Conservation (phyloP, 306 rosid genomes). For the Gastrolobium bilobum region DNA sequence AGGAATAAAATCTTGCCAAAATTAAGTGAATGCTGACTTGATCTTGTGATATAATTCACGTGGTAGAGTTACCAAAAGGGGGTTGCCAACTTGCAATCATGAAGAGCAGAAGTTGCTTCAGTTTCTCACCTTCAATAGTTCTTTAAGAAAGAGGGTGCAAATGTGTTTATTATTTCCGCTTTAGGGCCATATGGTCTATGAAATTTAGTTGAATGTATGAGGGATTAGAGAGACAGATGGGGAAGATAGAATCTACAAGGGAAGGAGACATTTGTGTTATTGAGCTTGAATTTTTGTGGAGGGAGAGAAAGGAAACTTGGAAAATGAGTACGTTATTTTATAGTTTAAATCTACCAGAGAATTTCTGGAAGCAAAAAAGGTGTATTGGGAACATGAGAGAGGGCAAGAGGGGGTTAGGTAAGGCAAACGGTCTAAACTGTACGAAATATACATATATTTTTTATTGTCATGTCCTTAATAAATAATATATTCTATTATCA, state of each 20-base stretch:
- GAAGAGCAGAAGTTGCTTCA: conserved; percentile 8
- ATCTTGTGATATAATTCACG: not conserved
- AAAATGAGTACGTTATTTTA: not conserved
- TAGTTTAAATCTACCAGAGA: not conserved
- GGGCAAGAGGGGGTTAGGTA: not conserved
- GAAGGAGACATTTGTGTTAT: too few species aligned
- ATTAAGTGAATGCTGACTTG: conserved; percentile 12
- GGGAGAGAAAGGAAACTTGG: not conserved
- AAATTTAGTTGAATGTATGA: not conserved
- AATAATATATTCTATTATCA: not conserved
- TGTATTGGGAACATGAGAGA: not conserved
- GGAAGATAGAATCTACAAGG: too few species aligned
- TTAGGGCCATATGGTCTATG: not conserved
- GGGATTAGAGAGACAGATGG: not conserved
- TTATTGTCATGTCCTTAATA: not conserved
- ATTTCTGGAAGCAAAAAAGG: not conserved
- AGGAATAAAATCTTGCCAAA: conserved; percentile 24
- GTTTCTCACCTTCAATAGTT: conserved; percentile 1
- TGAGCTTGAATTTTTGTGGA: not conserved
- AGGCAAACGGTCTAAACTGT: conserved; percentile 4
- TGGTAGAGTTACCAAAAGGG: not conserved
- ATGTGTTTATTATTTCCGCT: not conserved
- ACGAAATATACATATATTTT: not conserved
- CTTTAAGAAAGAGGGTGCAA: not conserved
- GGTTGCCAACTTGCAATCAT: not conserved